Evolutionary conservation across 371 early-diverging fungal genomes (phyloP), one percentile per base, ranked within the genome.

Genomic region (Choanephora cucurbitarum): DNA sequence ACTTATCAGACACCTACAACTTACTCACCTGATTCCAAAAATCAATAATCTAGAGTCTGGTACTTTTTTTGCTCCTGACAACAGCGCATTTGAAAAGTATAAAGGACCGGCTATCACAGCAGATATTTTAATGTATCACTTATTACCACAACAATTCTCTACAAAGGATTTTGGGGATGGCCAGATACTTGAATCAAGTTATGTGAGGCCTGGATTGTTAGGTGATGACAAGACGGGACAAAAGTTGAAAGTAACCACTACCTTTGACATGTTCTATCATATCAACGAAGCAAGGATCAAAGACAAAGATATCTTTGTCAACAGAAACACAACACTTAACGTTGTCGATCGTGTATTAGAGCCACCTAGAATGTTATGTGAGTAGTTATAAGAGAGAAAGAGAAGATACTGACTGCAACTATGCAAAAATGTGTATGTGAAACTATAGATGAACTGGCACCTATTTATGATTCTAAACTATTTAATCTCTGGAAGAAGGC

Each of bases 1-100:
- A 0, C 53, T 73, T n/a, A 63, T 73, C 45, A 24, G 42, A 6
- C 66, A 70, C 51, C 50, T 73, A 22, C 75, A 69, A 40, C 69
- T 44, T 21, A 62, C 62, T 7, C 67, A 68, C 0, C 43, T 70
- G 9, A 52, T 73, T 14, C 70, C 70, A 13, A 42, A 40, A 22
- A 55, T 73, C 11, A 82, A 82, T 55, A 58, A 51, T n/a, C 45
- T 79, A 24, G 61, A 72, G 37, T 52, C 65, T 19, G 79, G 73
- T n/a, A 82, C 82, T 21, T 68, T 82, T 49, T 77, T 82, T 62
- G 82, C 82, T 5, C 82, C 80, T 17, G 77, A 77, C 50, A 79
- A 82, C 42, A 63, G 58, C 1, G 82, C 82, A 21, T 82, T 82
- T 47, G 33, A 51, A 7, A 52, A 57, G 24, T 70, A 64, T 57